Conservation (phyloP, 2,329 filamentous ascomycete species). For the Claviceps sp. region DNA sequence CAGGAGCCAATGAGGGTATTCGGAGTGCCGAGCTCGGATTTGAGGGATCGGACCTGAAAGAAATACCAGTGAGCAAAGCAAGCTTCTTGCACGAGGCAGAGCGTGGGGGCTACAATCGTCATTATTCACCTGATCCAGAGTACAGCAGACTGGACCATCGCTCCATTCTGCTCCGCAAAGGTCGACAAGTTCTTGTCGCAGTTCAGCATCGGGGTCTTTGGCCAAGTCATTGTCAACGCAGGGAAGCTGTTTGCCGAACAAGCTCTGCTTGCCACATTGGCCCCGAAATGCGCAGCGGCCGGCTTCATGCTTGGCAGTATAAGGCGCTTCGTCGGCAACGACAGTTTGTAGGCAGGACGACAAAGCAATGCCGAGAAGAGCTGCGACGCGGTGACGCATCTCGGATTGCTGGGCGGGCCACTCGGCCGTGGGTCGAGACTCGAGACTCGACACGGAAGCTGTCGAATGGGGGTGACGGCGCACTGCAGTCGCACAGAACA, state of each 20-base stretch:
- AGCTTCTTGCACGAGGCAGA: background rate
- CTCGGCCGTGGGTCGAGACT: slow-evolving; percentile 1
- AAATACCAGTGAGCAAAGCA: background rate
- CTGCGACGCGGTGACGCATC: slow-evolving; percentile 21
- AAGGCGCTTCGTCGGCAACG: slow-evolving; percentile 14
- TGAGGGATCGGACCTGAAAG: slow-evolving; percentile 58
- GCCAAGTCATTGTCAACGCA: slow-evolving; percentile 86
- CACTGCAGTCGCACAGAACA: background rate
- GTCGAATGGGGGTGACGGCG: background rate
- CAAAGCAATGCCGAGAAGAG: slow-evolving; percentile 18
- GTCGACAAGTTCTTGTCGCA: slow-evolving; percentile 65
- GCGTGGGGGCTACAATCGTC: slow-evolving; percentile 4
- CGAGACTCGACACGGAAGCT: too few relatives aligned
- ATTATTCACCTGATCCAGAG: slow-evolving; percentile 54
- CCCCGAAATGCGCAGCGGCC: slow-evolving; percentile 85
- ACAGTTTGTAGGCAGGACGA: slow-evolving; percentile 13
- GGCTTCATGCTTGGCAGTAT: slow-evolving; percentile 59
- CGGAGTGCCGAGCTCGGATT: slow-evolving; percentile 73
- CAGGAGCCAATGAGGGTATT: slow-evolving; percentile 85
- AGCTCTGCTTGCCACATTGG: slow-evolving; percentile 79
- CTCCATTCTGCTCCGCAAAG: slow-evolving; percentile 84
- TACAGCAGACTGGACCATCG: slow-evolving; percentile 74
- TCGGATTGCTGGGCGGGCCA: slow-evolving; percentile 3
- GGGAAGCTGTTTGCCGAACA: slow-evolving; percentile 80
- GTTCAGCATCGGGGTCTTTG: slow-evolving; percentile 54